Evolutionary conservation across 352 stramenopile species (phyloP).

Genomic region (Nothophytophthora sp.): DNA sequence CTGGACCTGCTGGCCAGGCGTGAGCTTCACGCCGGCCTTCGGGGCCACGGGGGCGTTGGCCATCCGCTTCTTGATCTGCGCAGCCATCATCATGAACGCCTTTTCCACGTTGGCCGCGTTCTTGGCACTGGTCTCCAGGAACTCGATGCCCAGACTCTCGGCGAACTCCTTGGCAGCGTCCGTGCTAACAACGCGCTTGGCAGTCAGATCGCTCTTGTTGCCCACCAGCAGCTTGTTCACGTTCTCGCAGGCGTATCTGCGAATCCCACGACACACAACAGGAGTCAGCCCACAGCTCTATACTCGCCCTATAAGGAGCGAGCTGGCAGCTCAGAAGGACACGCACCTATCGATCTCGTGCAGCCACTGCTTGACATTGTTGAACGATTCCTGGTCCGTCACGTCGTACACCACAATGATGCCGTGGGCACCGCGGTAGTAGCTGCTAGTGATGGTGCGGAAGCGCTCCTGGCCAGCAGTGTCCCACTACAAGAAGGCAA

Average conservation of each 20-base stretch:
- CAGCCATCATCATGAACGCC: slow-evolving; percentile 94
- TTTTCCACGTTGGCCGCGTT: slow-evolving; percentile 90
- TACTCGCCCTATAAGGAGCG: background rate
- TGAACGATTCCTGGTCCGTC: slow-evolving; percentile 97
- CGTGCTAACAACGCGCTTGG: slow-evolving; percentile 94
- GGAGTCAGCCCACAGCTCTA: slow-evolving; percentile 10
- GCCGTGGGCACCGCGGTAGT: slow-evolving; percentile 99
- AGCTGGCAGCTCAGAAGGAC: background rate
- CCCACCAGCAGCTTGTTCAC: slow-evolving; percentile 97
- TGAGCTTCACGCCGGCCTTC: slow-evolving; percentile 73
- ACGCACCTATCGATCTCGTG: slow-evolving; percentile 89
- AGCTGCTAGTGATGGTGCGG: slow-evolving; percentile 99
- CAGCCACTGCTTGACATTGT: slow-evolving; percentile 99
- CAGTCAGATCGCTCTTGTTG: slow-evolving; percentile 98
- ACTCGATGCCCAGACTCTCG: slow-evolving; percentile 86
- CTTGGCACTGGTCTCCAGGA: slow-evolving; percentile 90
- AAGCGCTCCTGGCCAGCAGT: slow-evolving; percentile 99
- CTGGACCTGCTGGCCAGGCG: slow-evolving; percentile 60
- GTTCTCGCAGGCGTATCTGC: slow-evolving; percentile 96
- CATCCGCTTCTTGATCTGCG: slow-evolving; percentile 92
- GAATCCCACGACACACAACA: slow-evolving; percentile 3
- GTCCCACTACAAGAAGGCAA: slow-evolving; percentile 90
- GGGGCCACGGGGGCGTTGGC: slow-evolving; percentile 78
- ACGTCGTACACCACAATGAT: slow-evolving; percentile 99
- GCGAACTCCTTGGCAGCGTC: slow-evolving; percentile 93